Conservation (phyloP, 2,329 filamentous ascomycete genomes). For the Ascochyta lentis region DNA sequence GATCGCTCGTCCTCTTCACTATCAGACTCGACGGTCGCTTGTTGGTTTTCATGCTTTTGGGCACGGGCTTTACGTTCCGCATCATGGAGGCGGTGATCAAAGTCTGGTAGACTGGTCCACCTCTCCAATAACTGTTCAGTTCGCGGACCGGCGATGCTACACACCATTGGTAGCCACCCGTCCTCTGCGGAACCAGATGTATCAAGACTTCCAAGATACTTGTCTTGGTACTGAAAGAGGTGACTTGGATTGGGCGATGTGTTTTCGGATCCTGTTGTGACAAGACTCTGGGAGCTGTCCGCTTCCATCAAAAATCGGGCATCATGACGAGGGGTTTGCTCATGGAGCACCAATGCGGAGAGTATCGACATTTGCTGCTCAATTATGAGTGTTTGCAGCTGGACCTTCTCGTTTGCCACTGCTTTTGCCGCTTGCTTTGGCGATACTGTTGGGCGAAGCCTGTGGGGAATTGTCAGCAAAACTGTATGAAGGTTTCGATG, state of each 20-base stretch:
- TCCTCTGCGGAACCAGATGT: conserved; percentile 26
- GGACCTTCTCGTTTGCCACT: conserved; percentile 45
- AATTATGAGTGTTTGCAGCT: conserved; percentile 48
- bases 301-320: conserved; percentile 36
- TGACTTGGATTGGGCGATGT: conserved; percentile 24
- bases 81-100: conserved; percentile 37
- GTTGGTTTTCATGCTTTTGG: conserved; percentile 37
- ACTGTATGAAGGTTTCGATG: not conserved
- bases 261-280: conserved; percentile 13
- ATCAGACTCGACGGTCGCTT: conserved; percentile 45
- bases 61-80: conserved; percentile 30
- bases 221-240: conserved; percentile 41
- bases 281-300: conserved; percentile 39
- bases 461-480: conserved; percentile 10
- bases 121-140: conserved; percentile 36
- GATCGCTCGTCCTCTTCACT: conserved; percentile 39
- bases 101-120: conserved; percentile 44
- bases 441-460: conserved; percentile 41
- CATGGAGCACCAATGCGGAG: conserved; percentile 28
- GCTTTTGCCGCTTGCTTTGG: conserved; percentile 41
- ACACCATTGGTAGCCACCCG: conserved; percentile 34
- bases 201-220: conserved; percentile 34
- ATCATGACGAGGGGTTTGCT: conserved; percentile 21
- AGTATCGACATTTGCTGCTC: conserved; percentile 50
- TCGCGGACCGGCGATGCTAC: conserved; percentile 31